Base-by-base conservation (phyloP, 2,329 filamentous ascomycete species). In the Sporothrix pallida region DNA sequence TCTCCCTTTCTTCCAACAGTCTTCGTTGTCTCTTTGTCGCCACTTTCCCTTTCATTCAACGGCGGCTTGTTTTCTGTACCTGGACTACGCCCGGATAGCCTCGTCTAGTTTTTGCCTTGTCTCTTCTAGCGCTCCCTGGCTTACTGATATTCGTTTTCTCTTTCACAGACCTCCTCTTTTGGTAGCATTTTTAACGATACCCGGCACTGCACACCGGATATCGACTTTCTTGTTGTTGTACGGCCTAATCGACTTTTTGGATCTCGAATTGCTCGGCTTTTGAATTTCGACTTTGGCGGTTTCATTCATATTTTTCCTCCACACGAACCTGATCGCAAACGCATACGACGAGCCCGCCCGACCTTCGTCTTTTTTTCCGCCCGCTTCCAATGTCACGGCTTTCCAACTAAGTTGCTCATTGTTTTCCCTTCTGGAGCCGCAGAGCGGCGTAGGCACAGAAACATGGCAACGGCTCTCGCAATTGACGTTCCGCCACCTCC, bases 371-470 rank as follows among this genome's bases (percentile, higher is more conserved):
- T 8, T 13, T 31, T 12, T 13, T 31, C 44, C 42, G 58, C 62
- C 71, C 65, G 73, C 46, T 23, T 37, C 71, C 74, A 75, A 87
- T 87, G 85, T 83, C 79, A 80, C 75, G 77, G 74, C 78, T 77
- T 78, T 76, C 76, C 74, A 74, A 75, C 75, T 82, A 82, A 50
- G 82, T 81, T 83, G 81, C 77, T 80, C 81, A 80, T 84, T 81
- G 78, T 79, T 81, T 70, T 73, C 58, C 71, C 62, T 37, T 82
- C 80, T 82, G 80, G 82, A 83, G 85, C 84, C 84, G 85, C 83
- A 80, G 83, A 78, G 85, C 85, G 85, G 85, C 84, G 81, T 79
- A 78, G 77, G 77, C 79, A 76, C 56, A 65, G 56, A 75, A 75
- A 65, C 63, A 82, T 82, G 81, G 81, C 81, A 76, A 76, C 80